Conservation (phyloP, 1,284 basidiomycete genomes). For the Trichosporon sp. region DNA sequence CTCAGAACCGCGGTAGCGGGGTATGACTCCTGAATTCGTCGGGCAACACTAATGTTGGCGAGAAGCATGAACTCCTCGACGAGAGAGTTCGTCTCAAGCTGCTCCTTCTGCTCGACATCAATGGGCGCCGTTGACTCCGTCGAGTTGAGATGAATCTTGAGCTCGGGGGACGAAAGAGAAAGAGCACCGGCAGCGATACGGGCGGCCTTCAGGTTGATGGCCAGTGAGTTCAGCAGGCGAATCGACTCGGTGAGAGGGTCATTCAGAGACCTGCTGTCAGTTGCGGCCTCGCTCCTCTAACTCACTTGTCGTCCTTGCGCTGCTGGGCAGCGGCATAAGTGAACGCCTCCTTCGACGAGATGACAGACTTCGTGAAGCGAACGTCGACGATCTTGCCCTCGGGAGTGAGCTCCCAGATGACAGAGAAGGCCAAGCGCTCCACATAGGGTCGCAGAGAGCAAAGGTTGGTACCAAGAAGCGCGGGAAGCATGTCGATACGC, state of each 20-base stretch:
- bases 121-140: constrained; percentile 92
- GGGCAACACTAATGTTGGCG: constrained; percentile 92
- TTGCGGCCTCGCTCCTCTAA: constrained; percentile 25
- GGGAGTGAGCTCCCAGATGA: constrained; percentile 88
- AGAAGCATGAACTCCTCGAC: constrained; percentile 99
- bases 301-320: constrained; percentile 87
- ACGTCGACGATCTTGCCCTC: constrained; percentile 88
- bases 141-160: constrained; percentile 93
- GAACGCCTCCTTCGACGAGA: constrained; percentile 94
- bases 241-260: constrained; percentile 88
- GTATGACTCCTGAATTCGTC: constrained; percentile 89
- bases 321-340: constrained; percentile 96
- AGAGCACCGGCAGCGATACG: constrained; percentile 94
- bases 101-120: constrained; percentile 95
- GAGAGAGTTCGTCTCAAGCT: constrained; percentile 90
- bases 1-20: constrained; percentile 93
- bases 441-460: constrained; percentile 93
- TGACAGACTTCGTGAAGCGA: constrained; percentile 93
- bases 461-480: constrained; percentile 90
- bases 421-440: constrained; percentile 92
- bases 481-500: constrained; percentile 97
- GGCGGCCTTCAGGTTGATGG: constrained; percentile 79
- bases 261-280: constrained; percentile 63
- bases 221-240: constrained; percentile 84
- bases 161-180: constrained; percentile 95